Evolutionary conservation across 2,329 filamentous ascomycete genomes (phyloP), one percentile per base, ranked within the genome.

Genomic region (Drechmeria coniospora): DNA sequence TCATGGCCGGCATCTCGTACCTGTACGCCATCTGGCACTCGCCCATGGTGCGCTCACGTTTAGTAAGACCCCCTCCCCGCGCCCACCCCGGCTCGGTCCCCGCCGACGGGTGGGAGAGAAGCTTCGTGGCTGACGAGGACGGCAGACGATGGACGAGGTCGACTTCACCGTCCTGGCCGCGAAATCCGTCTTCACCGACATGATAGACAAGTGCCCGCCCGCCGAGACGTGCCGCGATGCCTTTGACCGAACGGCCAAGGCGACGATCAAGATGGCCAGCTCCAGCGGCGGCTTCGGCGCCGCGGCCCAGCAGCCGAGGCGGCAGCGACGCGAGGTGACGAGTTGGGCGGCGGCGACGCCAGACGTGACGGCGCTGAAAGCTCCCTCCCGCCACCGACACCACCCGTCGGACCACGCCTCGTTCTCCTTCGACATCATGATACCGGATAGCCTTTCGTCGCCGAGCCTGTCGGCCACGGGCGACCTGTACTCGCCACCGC

Each of bases 21-120:
- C 65, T 95, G 2, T 95, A 94, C 52, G 86, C 90, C 13, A 90
- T 95, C 32, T 95, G 87, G 87, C 87, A 95, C 53, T 94, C 87
- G 8, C 74, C 82, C 5, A 68, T 82, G 29, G 87, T 95, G 27
- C 72, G 87, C 42, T 84, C 79, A 49, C 74, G 81, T 31, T 59
- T 95, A 52, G 81, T 87, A 68, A 58, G 79, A 61, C 6, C 22
- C 7, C 14, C 15, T 8, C 14, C 13, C 21, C n/a, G n/a, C n/a
- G n/a, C n/a, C n/a, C n/a, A n/a, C n/a, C n/a, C n/a, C n/a, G n/a
- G n/a, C n/a, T n/a, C n/a, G n/a, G n/a, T n/a, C n/a, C n/a, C n/a
- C n/a, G n/a, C n/a, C n/a, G n/a, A n/a, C n/a, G n/a, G n/a, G n/a
- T n/a, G n/a, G n/a, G n/a, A n/a, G n/a, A n/a, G n/a, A n/a, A n/a